Conservation (phyloP, 2,329 filamentous ascomycete species). For the Phoma herbarum region DNA sequence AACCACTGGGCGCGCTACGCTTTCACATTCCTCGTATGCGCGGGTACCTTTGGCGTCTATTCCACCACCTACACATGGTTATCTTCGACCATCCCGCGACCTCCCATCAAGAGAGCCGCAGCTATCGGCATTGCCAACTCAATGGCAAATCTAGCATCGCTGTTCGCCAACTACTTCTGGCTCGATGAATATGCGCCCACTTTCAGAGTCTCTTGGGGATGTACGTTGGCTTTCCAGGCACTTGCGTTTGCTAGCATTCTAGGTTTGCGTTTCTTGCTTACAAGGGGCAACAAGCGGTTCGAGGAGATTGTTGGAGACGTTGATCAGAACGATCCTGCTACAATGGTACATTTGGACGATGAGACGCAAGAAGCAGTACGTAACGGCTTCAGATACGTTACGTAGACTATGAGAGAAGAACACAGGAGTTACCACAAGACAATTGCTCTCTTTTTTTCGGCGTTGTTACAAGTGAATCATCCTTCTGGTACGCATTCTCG, state of each 20-base stretch:
- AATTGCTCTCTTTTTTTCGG: too few relatives aligned
- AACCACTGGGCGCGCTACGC: not conserved
- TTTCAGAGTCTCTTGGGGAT: not conserved
- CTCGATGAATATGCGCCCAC: not conserved
- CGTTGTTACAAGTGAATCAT: too few relatives aligned
- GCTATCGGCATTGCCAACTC: not conserved
- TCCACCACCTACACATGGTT: not conserved
- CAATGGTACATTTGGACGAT: not conserved
- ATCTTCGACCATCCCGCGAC: not conserved
- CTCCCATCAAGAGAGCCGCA: not conserved
- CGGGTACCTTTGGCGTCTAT: too few relatives aligned
- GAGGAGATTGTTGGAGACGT: not conserved
- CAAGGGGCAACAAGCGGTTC: not conserved
- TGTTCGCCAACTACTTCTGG: not conserved
- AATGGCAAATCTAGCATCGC: not conserved
- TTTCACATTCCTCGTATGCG: not conserved
- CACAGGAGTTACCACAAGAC: too few relatives aligned
- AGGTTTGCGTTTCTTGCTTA: not conserved
- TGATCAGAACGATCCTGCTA: not conserved
- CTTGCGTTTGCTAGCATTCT: not conserved
- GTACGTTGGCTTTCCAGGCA: not conserved
- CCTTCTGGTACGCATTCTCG: too few relatives aligned
- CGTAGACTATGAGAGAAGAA: too few relatives aligned
- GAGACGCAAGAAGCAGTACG: not conserved
- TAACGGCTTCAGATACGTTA: not conserved